Evolutionary conservation across 768 basidiomycete species (phyloP).

Genomic region (Dendrothele bispora): DNA sequence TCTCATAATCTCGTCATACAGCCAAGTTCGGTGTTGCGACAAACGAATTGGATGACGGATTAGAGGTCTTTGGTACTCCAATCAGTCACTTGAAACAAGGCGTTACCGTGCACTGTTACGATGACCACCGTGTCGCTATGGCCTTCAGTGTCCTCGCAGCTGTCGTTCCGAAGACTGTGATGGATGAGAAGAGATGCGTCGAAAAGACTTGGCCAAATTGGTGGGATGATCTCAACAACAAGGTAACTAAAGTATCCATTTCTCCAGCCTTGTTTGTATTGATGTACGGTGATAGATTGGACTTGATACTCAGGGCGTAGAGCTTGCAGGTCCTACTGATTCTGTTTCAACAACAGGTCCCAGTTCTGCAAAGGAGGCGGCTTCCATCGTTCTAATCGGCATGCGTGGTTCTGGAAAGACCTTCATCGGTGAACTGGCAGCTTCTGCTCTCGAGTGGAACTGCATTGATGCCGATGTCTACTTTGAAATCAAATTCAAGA

Average conservation of each 20-base stretch:
- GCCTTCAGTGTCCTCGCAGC: slow-evolving; percentile 89
- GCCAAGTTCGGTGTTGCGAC: slow-evolving; percentile 96
- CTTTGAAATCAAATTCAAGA: slow-evolving; percentile 65
- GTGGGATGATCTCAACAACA: slow-evolving; percentile 98
- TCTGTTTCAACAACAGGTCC: slow-evolving; percentile 45
- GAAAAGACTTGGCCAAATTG: slow-evolving; percentile 99
- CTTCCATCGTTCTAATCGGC: slow-evolving; percentile 76
- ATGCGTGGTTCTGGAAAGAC: slow-evolving; percentile 99
- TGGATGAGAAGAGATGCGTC: slow-evolving; percentile 97
- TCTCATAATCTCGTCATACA: slow-evolving; percentile 25
- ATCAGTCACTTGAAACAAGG: slow-evolving; percentile 61
- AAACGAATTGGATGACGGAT: slow-evolving; percentile 88
- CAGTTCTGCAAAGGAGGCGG: slow-evolving; percentile 23
- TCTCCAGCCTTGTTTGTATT: slow-evolving; percentile 1
- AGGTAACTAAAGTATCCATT: slow-evolving; percentile 47
- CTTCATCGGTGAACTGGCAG: slow-evolving; percentile 79
- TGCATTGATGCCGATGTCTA: slow-evolving; percentile 81
- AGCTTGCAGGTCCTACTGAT: slow-evolving; percentile 47
- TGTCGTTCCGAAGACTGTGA: slow-evolving; percentile 68
- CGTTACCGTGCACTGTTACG: slow-evolving; percentile 92
- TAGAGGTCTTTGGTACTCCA: slow-evolving; percentile 83
- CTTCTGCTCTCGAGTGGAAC: slow-evolving; percentile 67
- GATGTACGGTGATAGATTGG: slow-evolving; percentile 63
- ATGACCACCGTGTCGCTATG: slow-evolving; percentile 99
- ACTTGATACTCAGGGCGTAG: slow-evolving; percentile 82